These are phyloP conservation scores for Hemisphaericaspora nanyangensis DNA, from an alignment of 805 yeast species.

Conservation along the genomic window DNA sequence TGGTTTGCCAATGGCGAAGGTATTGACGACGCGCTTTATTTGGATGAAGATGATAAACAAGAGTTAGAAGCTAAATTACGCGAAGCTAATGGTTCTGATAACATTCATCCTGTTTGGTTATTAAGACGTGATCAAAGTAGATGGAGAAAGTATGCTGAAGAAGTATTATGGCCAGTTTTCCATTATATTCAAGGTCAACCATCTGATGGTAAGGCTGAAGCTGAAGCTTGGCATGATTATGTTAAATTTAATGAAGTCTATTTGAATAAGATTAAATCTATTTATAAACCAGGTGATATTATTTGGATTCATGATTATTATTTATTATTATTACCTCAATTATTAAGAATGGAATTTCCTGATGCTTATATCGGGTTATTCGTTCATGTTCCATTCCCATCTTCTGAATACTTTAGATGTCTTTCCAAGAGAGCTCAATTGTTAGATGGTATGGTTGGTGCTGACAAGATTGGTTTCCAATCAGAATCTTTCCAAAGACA, in stretches of 20 bases:
- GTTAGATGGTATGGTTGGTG: conserved; percentile 88
- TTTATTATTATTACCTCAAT: conserved; percentile 73
- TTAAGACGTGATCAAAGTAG: conserved; percentile 71
- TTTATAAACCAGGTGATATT: conserved; percentile 84
- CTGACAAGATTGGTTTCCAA: conserved; percentile 84
- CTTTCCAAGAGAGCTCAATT: conserved; percentile 77
- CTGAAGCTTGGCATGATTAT: conserved; percentile 80
- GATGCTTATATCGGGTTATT: conserved; percentile 73
- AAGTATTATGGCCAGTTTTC: conserved; percentile 88
- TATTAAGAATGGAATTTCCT: conserved; percentile 73
- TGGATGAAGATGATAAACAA: conserved; percentile 52
- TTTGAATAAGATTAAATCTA: conserved; percentile 67
- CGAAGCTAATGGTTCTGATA: conserved; percentile 42
- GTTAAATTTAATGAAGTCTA: conserved; percentile 88
- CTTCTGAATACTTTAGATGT: conserved; percentile 89
- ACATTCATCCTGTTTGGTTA: conserved; percentile 86
- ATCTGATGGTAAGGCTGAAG: conserved; percentile 64
- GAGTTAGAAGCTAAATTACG: conserved; percentile 47
- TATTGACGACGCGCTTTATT: conserved; percentile 59
- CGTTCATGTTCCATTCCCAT: conserved; percentile 91
- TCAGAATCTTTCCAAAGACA: conserved; percentile 84
- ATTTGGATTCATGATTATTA: conserved; percentile 94
- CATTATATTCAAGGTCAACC: conserved; percentile 86
- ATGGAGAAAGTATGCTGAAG: conserved; percentile 90
- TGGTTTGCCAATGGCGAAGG: conserved; percentile 23